Evolutionary conservation across 805 yeast genomes (phyloP), one percentile per base, ranked within the genome.

Genomic region (Ogataea methylovora): DNA sequence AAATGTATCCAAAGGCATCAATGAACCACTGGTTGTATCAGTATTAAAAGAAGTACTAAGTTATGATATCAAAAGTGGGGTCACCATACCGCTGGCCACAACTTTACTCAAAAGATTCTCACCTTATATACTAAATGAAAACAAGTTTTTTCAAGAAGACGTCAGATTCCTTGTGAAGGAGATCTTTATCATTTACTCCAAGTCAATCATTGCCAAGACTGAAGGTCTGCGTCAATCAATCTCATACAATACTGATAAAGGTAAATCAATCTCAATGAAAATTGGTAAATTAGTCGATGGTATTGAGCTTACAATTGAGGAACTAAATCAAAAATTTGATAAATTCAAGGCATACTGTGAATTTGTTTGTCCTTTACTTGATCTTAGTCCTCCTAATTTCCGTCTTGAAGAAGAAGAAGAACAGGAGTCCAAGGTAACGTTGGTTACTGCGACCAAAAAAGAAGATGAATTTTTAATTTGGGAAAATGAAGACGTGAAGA

Each of bases 401-500:
- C 54, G 55, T 5, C 54, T 44, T 2, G 52, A 42, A 3, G 45
- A 40, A 3, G 59, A 48, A 2, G 53, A 43, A 1, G 51, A 45
- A 4, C 44, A 50, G 8, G 30, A 43, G 4, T 47, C 43, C 11
- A 47, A 47, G 11, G 49, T 53, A 21, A 52, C 60, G 4, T 46
- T 54, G n/a, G 54, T 53, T 25, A 37, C 44, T 5, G 28, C 11
- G 34, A 31, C 8, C 39, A 39, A n/a, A 49, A 39, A 37, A 21
- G 32, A 29, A 34, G 48, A 35, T 21, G 35, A 34, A 30, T 30
- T 26, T 30, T 38, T 21, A 18, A 43, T 69, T 2, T 85, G 94
- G 94, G 83, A 73, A 26, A 76, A 69, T 36, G 74, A 74, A 13
- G 79, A 76, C 21, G 76, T 72, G n/a, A 67, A 69, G 40, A 65